phyloP scores from a whole-genome alignment of 371 early-diverging fungal genomes.

The Circinella umbellata region DNA sequence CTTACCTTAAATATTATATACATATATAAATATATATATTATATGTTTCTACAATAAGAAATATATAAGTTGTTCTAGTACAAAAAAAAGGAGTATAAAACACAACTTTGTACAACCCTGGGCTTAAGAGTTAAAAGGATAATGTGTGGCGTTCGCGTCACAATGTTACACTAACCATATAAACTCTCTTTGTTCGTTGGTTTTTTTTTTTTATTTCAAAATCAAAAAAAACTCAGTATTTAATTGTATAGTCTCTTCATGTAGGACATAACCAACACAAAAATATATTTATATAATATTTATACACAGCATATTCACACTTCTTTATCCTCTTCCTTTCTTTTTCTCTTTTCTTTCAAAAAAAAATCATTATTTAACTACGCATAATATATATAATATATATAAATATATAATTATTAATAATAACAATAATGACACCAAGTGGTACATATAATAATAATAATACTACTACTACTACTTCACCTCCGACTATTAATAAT shows the following conservation, averaged over 20 bases:
- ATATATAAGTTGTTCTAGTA: too few relatives aligned
- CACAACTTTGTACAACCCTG: neutral
- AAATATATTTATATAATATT: neutral
- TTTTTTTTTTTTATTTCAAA: neutral
- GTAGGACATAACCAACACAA: neutral
- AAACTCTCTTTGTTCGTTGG: slow-evolving; percentile 9
- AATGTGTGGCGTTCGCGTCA: slow-evolving; percentile 4
- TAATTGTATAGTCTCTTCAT: too few relatives aligned
- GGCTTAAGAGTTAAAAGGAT: neutral
- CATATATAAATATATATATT: too few relatives aligned
- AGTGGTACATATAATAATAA: neutral
- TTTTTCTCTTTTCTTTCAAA: neutral
- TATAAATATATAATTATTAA: too few relatives aligned
- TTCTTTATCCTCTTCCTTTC: neutral
- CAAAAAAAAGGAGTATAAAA: neutral
- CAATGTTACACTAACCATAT: slow-evolving; percentile 5
- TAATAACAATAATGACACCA: neutral
- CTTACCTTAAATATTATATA: too few relatives aligned
- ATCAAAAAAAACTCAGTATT: too few relatives aligned
- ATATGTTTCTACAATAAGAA: too few relatives aligned
- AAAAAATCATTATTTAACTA: too few relatives aligned
- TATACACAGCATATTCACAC: too few relatives aligned
- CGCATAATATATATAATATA: neutral
- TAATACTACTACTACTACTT: neutral
- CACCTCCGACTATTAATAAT: neutral